phyloP scores from a whole-genome alignment of 2,329 filamentous ascomycete genomes.

The Cladosporium austrohemisphaericum region DNA sequence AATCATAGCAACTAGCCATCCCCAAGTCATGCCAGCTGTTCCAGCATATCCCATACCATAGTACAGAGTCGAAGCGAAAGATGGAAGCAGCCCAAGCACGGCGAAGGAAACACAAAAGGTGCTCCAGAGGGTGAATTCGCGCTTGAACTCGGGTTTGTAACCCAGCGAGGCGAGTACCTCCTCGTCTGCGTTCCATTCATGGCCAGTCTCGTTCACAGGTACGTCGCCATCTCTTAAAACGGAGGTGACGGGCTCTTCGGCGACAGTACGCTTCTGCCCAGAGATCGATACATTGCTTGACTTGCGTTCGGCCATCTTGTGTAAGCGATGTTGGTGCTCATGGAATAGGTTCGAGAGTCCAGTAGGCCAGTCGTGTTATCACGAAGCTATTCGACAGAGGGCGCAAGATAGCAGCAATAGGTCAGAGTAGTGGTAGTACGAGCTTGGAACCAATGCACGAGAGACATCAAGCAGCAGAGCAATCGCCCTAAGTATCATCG shows the following conservation, averaged over 20 bases:
- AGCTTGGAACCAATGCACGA: too few species aligned
- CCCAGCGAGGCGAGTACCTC: slow-evolving; percentile 60
- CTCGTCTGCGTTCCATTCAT: slow-evolving; percentile 53
- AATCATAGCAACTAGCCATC: slow-evolving; percentile 68
- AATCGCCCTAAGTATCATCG: too few species aligned
- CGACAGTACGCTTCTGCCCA: slow-evolving; percentile 34
- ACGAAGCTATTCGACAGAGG: too few species aligned
- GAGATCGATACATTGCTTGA: background rate
- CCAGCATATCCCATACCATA: slow-evolving; percentile 60
- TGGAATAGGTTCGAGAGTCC: background rate
- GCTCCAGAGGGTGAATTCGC: slow-evolving; percentile 70
- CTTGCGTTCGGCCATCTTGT: background rate
- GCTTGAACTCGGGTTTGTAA: slow-evolving; percentile 61
- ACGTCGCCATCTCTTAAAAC: slow-evolving; percentile 48
- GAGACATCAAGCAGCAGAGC: too few species aligned
- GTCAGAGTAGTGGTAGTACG: too few species aligned
- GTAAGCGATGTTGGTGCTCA: background rate
- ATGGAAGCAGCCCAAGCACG: slow-evolving; percentile 66
- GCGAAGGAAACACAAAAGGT: slow-evolving; percentile 73
- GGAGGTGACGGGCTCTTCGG: slow-evolving; percentile 52
- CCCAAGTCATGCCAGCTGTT: slow-evolving; percentile 63
- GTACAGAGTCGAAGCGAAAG: slow-evolving; percentile 66
- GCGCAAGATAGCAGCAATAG: too few species aligned
- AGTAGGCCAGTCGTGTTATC: too few species aligned
- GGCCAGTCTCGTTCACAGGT: slow-evolving; percentile 41